Percentiles rank a stretch among this genome's conserved stretches.
Evolutionary conservation across 164 flowering plant species (phyloP).

Genomic region (Santalum album): DNA sequence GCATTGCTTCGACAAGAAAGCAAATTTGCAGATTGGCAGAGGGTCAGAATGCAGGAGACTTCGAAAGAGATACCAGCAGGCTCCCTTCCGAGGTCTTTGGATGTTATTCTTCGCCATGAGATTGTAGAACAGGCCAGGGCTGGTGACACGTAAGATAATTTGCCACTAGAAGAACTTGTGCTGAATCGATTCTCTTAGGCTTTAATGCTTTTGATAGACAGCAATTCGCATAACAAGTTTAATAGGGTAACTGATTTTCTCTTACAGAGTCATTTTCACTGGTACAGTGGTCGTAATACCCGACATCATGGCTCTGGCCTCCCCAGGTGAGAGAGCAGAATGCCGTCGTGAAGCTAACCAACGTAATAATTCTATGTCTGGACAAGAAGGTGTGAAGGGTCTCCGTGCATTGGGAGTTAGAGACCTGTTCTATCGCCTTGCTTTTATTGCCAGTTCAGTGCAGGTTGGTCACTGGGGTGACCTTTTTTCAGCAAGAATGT

Average conservation of each 20-base stretch:
- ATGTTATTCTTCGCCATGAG: slow-evolving; percentile 94
- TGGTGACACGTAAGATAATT: slow-evolving; percentile 77
- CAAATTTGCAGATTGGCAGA: slow-evolving; percentile 97
- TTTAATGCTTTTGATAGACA: neutral
- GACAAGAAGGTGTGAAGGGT: slow-evolving; percentile 80
- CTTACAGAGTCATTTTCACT: slow-evolving; percentile 77
- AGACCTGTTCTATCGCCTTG: slow-evolving; percentile 89
- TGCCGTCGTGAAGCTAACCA: slow-evolving; percentile 58
- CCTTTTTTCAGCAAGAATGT: neutral
- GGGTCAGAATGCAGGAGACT: slow-evolving; percentile 96
- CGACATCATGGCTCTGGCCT: slow-evolving; percentile 86
- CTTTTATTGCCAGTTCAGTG: slow-evolving; percentile 93
- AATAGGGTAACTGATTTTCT: too few species aligned
- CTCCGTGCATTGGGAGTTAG: slow-evolving; percentile 92
- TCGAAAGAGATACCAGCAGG: slow-evolving; percentile 97
- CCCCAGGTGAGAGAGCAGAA: slow-evolving; percentile 97
- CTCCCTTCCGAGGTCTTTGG: slow-evolving; percentile 91
- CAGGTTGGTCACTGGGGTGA: slow-evolving; percentile 43
- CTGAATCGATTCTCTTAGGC: neutral
- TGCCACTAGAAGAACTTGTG: neutral
- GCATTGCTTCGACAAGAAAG: slow-evolving; percentile 88
- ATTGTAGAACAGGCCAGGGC: slow-evolving; percentile 98
- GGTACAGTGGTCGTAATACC: slow-evolving; percentile 94
- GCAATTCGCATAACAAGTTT: too few species aligned
- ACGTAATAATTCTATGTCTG: slow-evolving; percentile 36